phyloP scores from a whole-genome alignment of 306 rosid species.

The Lathyrus aphaca region DNA sequence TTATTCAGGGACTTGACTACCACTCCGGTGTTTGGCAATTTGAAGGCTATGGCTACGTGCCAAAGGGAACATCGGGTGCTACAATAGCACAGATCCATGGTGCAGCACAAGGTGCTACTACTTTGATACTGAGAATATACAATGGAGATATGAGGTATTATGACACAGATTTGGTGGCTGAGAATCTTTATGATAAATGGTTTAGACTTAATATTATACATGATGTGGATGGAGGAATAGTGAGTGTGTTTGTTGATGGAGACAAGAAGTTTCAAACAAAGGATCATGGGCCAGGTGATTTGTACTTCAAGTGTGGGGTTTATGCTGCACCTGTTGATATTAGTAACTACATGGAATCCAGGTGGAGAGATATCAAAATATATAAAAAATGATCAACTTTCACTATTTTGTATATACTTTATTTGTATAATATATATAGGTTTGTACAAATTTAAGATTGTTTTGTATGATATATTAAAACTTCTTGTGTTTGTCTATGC shows the following conservation, averaged over 20 bases:
- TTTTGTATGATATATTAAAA: background rate
- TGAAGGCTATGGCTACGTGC: conserved; percentile 57
- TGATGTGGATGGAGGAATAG: conserved; percentile 44
- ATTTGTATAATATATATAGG: background rate
- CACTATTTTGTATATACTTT: background rate
- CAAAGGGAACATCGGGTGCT: conserved; percentile 55
- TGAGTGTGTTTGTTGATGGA: conserved; percentile 45
- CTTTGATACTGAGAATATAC: conserved; percentile 45
- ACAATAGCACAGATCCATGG: conserved; percentile 55
- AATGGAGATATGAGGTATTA: conserved; percentile 51
- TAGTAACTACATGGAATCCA: conserved; percentile 45
- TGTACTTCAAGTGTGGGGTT: conserved; percentile 49
- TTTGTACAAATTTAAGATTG: background rate
- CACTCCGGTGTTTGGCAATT: conserved; percentile 57
- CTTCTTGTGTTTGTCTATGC: no score
- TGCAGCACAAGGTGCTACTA: conserved; percentile 42
- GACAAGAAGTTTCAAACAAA: conserved; percentile 26
- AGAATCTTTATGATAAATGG: conserved; percentile 51
- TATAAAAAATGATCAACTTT: conserved; percentile 8
- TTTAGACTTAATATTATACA: conserved; percentile 50
- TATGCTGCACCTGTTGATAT: conserved; percentile 40
- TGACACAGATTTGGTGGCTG: conserved; percentile 34
- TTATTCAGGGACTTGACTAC: conserved; percentile 48
- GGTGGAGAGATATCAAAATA: conserved; percentile 45
- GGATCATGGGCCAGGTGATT: conserved; percentile 43